Evolutionary conservation across 2,329 filamentous ascomycete genomes (phyloP).

Genomic region (Ceratocystis cacaofunesta): DNA sequence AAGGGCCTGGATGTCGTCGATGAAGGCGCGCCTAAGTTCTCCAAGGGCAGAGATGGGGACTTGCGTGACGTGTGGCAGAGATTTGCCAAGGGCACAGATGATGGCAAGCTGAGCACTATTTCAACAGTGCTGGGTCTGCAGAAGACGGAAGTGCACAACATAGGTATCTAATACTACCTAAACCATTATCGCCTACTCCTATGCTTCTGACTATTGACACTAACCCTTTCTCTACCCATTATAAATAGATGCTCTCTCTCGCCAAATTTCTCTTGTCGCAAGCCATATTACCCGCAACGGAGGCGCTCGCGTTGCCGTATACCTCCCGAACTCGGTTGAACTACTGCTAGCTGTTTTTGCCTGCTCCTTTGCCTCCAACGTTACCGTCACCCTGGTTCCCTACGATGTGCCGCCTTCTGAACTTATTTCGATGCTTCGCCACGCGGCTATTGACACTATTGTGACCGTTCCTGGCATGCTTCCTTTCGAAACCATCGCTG

Average conservation of each 20-base stretch:
- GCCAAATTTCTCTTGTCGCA: constrained; percentile 78
- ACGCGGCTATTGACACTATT: constrained; percentile 63
- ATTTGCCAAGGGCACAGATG: constrained; percentile 48
- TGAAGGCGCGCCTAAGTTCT: constrained; percentile 65
- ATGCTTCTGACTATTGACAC: not conserved
- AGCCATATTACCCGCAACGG: constrained; percentile 57
- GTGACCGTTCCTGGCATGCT: constrained; percentile 78
- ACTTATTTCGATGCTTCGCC: constrained; percentile 56
- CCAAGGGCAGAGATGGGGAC: constrained; percentile 70
- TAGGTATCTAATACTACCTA: constrained; percentile 30
- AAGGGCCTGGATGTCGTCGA: constrained; percentile 71
- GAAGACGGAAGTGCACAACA: constrained; percentile 55
- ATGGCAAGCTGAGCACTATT: constrained; percentile 55
- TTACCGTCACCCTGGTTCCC: constrained; percentile 72
- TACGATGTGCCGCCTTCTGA: constrained; percentile 59
- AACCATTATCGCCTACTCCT: not conserved
- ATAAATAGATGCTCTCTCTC: constrained; percentile 51
- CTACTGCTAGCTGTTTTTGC: constrained; percentile 71
- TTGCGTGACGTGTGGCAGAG: constrained; percentile 80
- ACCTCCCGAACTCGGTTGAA: constrained; percentile 86
- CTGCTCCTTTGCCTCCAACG: constrained; percentile 67
- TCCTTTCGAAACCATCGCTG: constrained; percentile 58
- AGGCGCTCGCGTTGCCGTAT: constrained; percentile 68
- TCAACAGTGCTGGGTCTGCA: constrained; percentile 66
- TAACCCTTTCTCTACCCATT: constrained; percentile 5